Evolutionary conservation across 2,329 filamentous ascomycete species (phyloP).

Genomic region (Pyricularia grisea): DNA sequence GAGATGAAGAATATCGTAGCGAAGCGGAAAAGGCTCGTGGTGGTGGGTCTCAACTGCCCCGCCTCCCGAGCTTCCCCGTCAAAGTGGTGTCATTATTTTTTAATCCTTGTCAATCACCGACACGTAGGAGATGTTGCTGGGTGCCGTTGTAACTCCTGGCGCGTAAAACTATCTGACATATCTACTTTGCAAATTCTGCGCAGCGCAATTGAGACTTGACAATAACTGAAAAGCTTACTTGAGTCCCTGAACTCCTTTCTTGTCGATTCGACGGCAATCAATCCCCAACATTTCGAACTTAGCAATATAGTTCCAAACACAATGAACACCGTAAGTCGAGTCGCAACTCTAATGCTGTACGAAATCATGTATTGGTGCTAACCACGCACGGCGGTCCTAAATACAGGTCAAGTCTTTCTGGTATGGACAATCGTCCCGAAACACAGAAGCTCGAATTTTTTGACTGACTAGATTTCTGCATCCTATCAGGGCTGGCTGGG

Average conservation of each 20-base stretch:
- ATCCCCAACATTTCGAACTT: background rate
- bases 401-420: conserved; percentile 56
- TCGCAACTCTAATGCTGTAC: background rate
- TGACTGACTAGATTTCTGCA: conserved; percentile 4
- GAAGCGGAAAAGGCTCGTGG: background rate
- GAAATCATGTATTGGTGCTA: conserved; percentile 13
- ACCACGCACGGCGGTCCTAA: conserved; percentile 8
- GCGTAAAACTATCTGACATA: background rate
- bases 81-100: background rate
- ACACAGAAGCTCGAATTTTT: too few species aligned
- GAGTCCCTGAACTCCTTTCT: background rate
- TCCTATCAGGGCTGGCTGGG: conserved; percentile 73
- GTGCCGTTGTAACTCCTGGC: background rate
- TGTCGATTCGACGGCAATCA: background rate
- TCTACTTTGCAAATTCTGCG: background rate
- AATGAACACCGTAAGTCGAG: background rate
- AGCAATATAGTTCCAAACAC: background rate
- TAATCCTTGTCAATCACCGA: background rate
- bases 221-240: background rate
- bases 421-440: conserved; percentile 28
- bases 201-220: background rate
- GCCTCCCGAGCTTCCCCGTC: background rate
- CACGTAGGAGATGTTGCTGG: background rate
- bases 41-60: background rate
- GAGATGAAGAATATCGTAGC: background rate